phyloP scores from a whole-genome alignment of 2,329 filamentous ascomycete species.

The Didymella sp. region DNA sequence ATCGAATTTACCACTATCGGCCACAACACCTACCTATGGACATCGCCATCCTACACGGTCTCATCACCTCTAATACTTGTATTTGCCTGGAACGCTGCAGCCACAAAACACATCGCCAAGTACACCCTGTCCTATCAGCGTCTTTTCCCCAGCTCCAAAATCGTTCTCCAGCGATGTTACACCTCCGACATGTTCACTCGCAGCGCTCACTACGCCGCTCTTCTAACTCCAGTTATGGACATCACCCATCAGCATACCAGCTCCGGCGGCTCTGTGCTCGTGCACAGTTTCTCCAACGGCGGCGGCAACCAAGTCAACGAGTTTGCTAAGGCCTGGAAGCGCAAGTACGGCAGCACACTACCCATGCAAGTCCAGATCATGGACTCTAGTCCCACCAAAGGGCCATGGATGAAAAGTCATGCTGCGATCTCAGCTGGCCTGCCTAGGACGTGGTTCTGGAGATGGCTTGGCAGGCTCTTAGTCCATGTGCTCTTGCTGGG shows the following conservation, averaged over 20 bases:
- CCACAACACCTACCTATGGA: slow-evolving; percentile 46
- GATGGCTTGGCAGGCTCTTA: slow-evolving; percentile 33
- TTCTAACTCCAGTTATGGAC: slow-evolving; percentile 37
- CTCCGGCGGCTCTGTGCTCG: slow-evolving; percentile 37
- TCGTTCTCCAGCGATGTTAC: slow-evolving; percentile 42
- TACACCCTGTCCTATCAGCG: slow-evolving; percentile 43
- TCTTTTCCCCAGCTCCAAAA: slow-evolving; percentile 41
- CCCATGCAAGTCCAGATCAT: slow-evolving; percentile 43
- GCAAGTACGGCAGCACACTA: slow-evolving; percentile 24
- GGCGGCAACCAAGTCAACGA: slow-evolving; percentile 45
- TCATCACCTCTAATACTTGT: slow-evolving; percentile 40
- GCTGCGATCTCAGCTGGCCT: slow-evolving; percentile 40
- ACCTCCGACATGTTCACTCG: slow-evolving; percentile 42
- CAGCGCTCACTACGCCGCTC: slow-evolving; percentile 22
- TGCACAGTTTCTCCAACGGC: slow-evolving; percentile 49
- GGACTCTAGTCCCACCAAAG: slow-evolving; percentile 46
- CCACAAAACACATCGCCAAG: slow-evolving; percentile 48
- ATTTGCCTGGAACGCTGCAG: slow-evolving; percentile 47
- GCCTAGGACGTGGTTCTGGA: slow-evolving; percentile 35
- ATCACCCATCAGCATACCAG: slow-evolving; percentile 33
- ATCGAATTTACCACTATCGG: slow-evolving; percentile 43
- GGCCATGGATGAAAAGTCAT: slow-evolving; percentile 40
- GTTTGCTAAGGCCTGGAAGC: slow-evolving; percentile 44
- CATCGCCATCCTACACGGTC: slow-evolving; percentile 15
- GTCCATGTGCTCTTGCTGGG: slow-evolving; percentile 39